Evolutionary conservation across 352 stramenopile genomes (phyloP), one percentile per base, ranked within the genome.

Genomic region (Globisporangium nagaii): DNA sequence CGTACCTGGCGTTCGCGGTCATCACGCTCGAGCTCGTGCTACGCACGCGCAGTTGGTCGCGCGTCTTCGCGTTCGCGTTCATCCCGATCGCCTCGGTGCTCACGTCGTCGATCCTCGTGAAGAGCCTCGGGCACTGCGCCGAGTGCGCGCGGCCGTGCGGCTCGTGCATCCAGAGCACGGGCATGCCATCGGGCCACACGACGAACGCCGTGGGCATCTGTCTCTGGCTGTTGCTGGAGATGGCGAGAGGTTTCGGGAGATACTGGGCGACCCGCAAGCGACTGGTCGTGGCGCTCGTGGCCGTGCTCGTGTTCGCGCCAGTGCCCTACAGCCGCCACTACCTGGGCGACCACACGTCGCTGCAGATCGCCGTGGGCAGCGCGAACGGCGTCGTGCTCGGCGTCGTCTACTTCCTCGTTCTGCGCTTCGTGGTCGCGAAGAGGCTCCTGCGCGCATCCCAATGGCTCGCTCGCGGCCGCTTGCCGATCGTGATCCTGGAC

Each of bases 271-370:
- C 34, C 8, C 19, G 25, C 17, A 60, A 46, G n/a, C 66, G 77
- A 34, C 35, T 41, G 6, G 19, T 35, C 24, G n/a, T 47, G 13
- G 61, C 54, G 25, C 27, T 54, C 17, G 53, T 46, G 0, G 44
- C 45, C 20, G 12, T 70, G 15, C 46, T 73, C 25, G 41, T 85
- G 32, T 75, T 85, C 24, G 62, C 70, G 15, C 70, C 72, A 1
- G 72, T 86, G 4, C 75, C 75, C 1, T 86, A 79, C 65, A 81
- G 72, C 45, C 75, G 75, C 57, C 49, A 83, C 50, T 81, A 86
- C 56, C 36, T 86, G 36, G 75, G 75, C 25, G 75, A 86, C 59
- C 75, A 86, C 68, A 79, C 71, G 35, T 42, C 48, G 19, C 53
- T 83, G 36, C 75, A 86, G 56, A 70, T 79, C 37, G 51, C 20